Conservation (phyloP, 192 early-diverging fungal genomes). For the Coemansia sp. region DNA sequence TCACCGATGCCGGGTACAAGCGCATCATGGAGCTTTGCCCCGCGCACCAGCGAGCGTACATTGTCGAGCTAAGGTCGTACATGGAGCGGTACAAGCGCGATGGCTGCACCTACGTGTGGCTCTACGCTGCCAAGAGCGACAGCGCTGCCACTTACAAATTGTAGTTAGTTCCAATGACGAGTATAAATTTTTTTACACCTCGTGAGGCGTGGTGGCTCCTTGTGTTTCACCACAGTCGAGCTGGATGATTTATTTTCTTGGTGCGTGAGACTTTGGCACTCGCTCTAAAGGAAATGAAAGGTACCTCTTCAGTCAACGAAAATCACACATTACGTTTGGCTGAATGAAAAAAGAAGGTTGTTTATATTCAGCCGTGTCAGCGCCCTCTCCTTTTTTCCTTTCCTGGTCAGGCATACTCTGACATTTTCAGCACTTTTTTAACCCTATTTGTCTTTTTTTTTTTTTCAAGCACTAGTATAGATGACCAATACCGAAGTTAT, state of each 20-base stretch:
- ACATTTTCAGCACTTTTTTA: too few relatives aligned
- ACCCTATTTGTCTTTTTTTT: not conserved
- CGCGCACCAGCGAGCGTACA: slow-evolving; percentile 58
- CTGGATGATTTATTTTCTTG: not conserved
- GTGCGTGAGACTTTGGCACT: too few relatives aligned
- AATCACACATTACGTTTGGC: not conserved
- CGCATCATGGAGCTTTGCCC: slow-evolving; percentile 60
- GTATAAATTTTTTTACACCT: not conserved
- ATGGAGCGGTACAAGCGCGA: slow-evolving; percentile 43
- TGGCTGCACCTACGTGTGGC: slow-evolving; percentile 63
- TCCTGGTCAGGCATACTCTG: too few relatives aligned
- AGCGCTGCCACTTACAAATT: slow-evolving; percentile 63
- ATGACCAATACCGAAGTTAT: not conserved
- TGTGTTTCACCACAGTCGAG: not conserved
- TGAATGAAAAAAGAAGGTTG: not conserved
- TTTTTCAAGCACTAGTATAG: not conserved
- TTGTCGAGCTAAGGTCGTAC: slow-evolving; percentile 57
- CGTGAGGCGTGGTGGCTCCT: not conserved
- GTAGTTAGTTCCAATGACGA: not conserved
- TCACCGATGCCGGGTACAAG: slow-evolving; percentile 67
- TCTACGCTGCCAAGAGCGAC: slow-evolving; percentile 73
- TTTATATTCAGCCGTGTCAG: not conserved
- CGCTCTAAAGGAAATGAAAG: too few relatives aligned
- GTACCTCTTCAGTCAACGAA: not conserved
- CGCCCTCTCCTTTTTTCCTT: not conserved